A percentile compares a stretch with the other conserved stretches of the same genome.
These are phyloP conservation scores for Nymphaea thermarum DNA, from an alignment of 164 flowering plant species.

Conservation along the genomic window DNA sequence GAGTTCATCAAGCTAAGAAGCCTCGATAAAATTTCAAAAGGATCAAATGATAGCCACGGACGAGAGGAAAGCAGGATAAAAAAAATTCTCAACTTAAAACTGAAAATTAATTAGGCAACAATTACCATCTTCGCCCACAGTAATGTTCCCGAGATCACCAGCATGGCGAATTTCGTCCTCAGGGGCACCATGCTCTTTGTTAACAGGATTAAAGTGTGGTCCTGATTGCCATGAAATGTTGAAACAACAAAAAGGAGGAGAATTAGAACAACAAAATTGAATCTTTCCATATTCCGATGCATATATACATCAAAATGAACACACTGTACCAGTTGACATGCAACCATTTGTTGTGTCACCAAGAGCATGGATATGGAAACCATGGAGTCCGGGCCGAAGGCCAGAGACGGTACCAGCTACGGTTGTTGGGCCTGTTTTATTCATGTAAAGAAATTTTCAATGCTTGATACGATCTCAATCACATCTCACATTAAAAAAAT, in stretches of 20 bases:
- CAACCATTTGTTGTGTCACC: slow-evolving; percentile 99
- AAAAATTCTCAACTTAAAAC: background rate
- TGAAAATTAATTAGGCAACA: background rate
- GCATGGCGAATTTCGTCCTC: slow-evolving; percentile 88
- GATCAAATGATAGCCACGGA: background rate
- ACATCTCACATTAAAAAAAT: no score
- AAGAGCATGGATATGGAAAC: slow-evolving; percentile 95
- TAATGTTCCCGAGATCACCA: slow-evolving; percentile 90
- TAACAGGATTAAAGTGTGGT: slow-evolving; percentile 85
- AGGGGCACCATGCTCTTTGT: slow-evolving; percentile 92
- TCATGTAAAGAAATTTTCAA: no score
- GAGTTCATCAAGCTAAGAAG: background rate
- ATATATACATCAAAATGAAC: background rate
- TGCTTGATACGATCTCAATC: background rate
- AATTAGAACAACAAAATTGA: background rate
- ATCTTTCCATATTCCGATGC: background rate
- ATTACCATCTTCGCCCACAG: slow-evolving; percentile 78
- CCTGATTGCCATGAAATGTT: slow-evolving; percentile 13
- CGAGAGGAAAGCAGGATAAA: background rate
- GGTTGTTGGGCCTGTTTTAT: slow-evolving; percentile 53
- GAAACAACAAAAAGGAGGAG: background rate
- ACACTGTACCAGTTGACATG: slow-evolving; percentile 75
- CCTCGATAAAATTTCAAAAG: background rate
- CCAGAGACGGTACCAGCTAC: slow-evolving; percentile 76
- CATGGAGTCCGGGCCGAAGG: slow-evolving; percentile 85